These are phyloP conservation scores for Handroanthus guayacan DNA, from an alignment of 257 asterid species.

Conservation along the genomic window DNA sequence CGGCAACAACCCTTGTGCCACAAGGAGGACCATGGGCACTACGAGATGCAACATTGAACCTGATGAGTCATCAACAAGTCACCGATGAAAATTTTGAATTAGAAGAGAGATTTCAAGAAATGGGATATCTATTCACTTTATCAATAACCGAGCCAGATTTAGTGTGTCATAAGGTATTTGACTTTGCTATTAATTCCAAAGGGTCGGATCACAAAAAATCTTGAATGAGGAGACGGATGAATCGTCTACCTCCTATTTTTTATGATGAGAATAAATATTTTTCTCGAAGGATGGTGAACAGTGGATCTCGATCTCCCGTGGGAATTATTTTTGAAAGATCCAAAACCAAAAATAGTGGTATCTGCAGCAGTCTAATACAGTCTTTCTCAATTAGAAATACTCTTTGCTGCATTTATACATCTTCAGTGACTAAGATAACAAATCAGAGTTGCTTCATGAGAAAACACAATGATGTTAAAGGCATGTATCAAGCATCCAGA, in stretches of 20 bases:
- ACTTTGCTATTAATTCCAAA: no score
- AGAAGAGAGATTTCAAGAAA: no score
- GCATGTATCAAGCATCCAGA: neutral
- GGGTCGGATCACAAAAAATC: neutral
- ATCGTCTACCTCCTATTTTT: no score
- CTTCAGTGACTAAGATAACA: neutral
- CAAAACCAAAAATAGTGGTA: no score
- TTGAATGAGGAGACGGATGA: no score
- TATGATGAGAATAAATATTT: no score
- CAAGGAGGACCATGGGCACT: constrained; percentile 76
- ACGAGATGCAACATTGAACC: constrained; percentile 82
- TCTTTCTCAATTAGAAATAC: neutral
- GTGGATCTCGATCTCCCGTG: no score
- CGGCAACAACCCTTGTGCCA: constrained; percentile 79
- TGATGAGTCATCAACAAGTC: constrained; percentile 41
- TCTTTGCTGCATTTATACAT: neutral
- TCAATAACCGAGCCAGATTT: no score
- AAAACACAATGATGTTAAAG: neutral
- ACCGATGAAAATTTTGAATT: neutral
- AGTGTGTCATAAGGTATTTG: no score
- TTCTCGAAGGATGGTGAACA: no score
- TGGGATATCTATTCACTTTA: no score
- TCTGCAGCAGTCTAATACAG: neutral
- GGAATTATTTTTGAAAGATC: no score
- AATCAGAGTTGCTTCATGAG: neutral